Base-by-base conservation (phyloP, 2,329 filamentous ascomycete genomes). In the Phaeosphaeriaceae sp. region DNA sequence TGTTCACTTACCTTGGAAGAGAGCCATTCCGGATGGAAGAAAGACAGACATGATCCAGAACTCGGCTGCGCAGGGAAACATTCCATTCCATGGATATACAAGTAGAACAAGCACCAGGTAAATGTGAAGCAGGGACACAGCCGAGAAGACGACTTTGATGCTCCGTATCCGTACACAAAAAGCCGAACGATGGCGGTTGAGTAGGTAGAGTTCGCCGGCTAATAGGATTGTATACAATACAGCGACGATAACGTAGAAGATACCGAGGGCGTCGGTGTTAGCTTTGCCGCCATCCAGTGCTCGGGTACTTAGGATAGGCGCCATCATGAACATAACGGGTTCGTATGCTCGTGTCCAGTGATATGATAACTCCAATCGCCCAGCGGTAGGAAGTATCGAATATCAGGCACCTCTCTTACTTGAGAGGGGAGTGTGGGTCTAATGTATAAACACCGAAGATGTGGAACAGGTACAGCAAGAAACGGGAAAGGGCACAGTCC, bases 31-130 rank as follows among this genome's bases (percentile, higher is more conserved):
- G 6, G 60, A 65, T 6, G 71, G 71, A 9, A 73, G 55, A 30
- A 72, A 72, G 16, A 73, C 54, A 8, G 68, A 71, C 71, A 74
- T 74, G 38, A 73, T 63, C 70, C 68, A 73, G 47, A 70, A 74
- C 42, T 73, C 70, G n/a, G 69, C 70, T 8, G 63, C 56, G 43
- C 68, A 73, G 16, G 69, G 69, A 21, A 67, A 72, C 3, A 58
- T 48, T 6, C 70, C 70, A 30, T 72, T 72, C 57, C 63, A 63
- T 11, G 68, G 67, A 46, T 74, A 74, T n/a, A 70, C 71, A 3
- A 73, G 52, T 7, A 73, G 52, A 15, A 73, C 70, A 12, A 73
- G 49, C 9, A 71, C 55, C 18, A 73, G 60, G 45, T 74, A 74
- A 16, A 73, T 46, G 42, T 74, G 71, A 13, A 74, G 65, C 54